Base-by-base conservation (phyloP, 176 grass and related monocot species). In the Calamus simplicifolius region DNA sequence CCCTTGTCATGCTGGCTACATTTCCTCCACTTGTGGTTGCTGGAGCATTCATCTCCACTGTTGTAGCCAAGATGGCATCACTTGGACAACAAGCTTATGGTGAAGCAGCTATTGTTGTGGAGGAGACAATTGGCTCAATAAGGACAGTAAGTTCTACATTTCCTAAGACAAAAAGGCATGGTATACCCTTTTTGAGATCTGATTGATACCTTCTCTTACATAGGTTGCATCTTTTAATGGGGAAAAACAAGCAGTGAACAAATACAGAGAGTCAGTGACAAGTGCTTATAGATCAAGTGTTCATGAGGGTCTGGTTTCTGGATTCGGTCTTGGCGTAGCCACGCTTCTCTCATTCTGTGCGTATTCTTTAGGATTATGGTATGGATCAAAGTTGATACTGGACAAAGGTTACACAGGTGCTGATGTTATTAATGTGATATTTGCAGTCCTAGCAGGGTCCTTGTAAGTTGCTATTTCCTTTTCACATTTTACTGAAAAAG, bases 211-310 rank as follows among this genome's bases (percentile, higher is more conserved):
- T 63, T 35, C 16, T 4, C 38, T 59, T 23, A 23, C 21, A 23
- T 73, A 98, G 93, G 87, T 98, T 62, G 87, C 93, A 52, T 98
- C 93, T 72, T 98, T 98, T 75, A 98, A 87, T 0, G 93, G 93
- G 6, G 93, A 98, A 80, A 88, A 80, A 64, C 84, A 74, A 57
- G 87, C 93, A 48, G 87, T 98, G 16, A 73, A 88, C 5, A 98
- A 91, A 58, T 98, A 98, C 49, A 73, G 31, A 75, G 83, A 79
- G 66, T 92, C 87, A 8, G 53, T 98, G 48, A 80, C 76, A 72
- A 79, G 70, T 0, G 93, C 93, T 13, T 98, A 92, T 72, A 82
- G 73, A 43, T 84, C 93, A 5, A 81, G 87, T 15, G 81, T 88
- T 63, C 79, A 83, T 59, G 93, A 98, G 70, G 93, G 93, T 70